These are phyloP conservation scores for Phytophthora pluvialis DNA, from an alignment of 352 stramenopile species.

Conservation along the genomic window DNA sequence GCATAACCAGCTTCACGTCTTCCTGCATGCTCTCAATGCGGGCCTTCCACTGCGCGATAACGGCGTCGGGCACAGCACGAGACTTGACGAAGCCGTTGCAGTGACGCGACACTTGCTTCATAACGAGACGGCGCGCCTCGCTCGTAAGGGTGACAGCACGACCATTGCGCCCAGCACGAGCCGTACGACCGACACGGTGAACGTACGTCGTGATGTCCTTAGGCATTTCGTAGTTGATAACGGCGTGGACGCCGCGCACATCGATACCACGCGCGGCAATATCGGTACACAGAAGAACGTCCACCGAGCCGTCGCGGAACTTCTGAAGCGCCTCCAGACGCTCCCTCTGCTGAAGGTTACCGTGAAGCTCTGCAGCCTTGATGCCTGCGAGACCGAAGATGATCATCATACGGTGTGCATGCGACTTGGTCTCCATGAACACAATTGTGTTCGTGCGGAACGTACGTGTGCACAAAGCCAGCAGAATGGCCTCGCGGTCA, in stretches of 20 bases:
- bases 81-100: slow-evolving; percentile 92
- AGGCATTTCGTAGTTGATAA: slow-evolving; percentile 99
- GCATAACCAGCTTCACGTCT: slow-evolving; percentile 82
- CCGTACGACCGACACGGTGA: slow-evolving; percentile 98
- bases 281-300: slow-evolving; percentile 98
- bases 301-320: slow-evolving; percentile 95
- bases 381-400: slow-evolving; percentile 96
- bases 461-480: slow-evolving; percentile 95
- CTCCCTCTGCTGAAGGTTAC: slow-evolving; percentile 97
- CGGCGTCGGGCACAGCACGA: slow-evolving; percentile 85
- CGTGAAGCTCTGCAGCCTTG: slow-evolving; percentile 98
- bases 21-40: slow-evolving; percentile 85
- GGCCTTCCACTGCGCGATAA: slow-evolving; percentile 89
- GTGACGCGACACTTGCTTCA: slow-evolving; percentile 94
- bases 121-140: slow-evolving; percentile 90
- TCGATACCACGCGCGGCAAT: slow-evolving; percentile 98
- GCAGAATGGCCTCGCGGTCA: slow-evolving; percentile 95
- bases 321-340: slow-evolving; percentile 96
- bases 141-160: slow-evolving; percentile 91
- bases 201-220: slow-evolving; percentile 98
- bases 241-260: slow-evolving; percentile 96
- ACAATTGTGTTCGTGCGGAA: slow-evolving; percentile 97
- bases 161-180: slow-evolving; percentile 95
- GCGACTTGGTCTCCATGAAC: slow-evolving; percentile 99
- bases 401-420: slow-evolving; percentile 97